Conservation (phyloP, 257 asterid genomes). For the Lavandula angustifolia region DNA sequence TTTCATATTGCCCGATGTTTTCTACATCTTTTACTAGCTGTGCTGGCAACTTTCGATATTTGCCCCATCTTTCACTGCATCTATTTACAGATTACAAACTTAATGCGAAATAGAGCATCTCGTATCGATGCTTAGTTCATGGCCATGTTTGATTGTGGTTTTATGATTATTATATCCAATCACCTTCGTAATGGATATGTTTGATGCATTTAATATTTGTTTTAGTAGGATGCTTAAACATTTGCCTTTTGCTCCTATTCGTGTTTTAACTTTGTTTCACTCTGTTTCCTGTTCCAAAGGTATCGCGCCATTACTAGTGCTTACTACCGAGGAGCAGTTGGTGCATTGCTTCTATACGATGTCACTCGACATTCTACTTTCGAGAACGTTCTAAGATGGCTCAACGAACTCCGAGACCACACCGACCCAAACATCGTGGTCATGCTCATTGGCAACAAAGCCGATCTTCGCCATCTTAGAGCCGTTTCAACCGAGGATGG, state of each 20-base stretch:
- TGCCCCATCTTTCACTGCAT: no score
- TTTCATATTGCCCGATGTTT: no score
- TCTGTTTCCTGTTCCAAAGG: slow-evolving; percentile 24
- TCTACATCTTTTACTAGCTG: no score
- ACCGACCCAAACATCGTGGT: slow-evolving; percentile 49
- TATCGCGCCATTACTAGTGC: slow-evolving; percentile 58
- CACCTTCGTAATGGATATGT: no score
- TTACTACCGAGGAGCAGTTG: slow-evolving; percentile 59
- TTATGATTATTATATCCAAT: neutral
- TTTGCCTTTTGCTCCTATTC: neutral
- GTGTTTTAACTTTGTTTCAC: neutral
- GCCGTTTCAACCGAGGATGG: slow-evolving; percentile 51
- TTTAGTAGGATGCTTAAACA: neutral
- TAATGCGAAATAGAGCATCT: neutral
- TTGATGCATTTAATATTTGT: neutral
- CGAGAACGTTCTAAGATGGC: slow-evolving; percentile 53
- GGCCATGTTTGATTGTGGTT: neutral
- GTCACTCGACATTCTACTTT: slow-evolving; percentile 51
- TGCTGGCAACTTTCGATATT: no score
- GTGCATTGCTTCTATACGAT: slow-evolving; percentile 54
- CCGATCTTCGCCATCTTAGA: slow-evolving; percentile 54
- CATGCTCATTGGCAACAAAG: slow-evolving; percentile 56
- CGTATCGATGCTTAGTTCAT: neutral
- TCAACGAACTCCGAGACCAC: slow-evolving; percentile 50
- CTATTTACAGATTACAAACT: neutral